phyloP scores from a whole-genome alignment of 139 green algal species.

The Trebouxia sp. region DNA sequence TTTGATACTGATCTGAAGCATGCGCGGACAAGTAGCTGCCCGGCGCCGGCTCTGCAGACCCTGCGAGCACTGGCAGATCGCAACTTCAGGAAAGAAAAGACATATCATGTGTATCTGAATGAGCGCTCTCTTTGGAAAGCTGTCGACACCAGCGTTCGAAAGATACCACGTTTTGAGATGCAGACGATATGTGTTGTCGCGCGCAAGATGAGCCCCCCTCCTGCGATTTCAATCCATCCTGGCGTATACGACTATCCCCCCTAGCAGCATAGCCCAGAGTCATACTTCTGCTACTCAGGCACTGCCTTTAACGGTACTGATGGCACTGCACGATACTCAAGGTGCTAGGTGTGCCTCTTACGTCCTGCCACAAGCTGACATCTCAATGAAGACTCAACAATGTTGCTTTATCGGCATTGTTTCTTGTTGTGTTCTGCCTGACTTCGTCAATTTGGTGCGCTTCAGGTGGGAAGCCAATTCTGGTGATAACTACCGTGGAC shows the following conservation, averaged over 20 bases:
- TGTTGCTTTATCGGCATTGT: constrained; percentile 2
- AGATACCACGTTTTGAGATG: too few species aligned
- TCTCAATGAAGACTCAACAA: constrained; percentile 4
- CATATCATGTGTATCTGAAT: too few species aligned
- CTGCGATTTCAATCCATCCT: constrained; percentile 4
- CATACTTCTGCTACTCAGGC: constrained; percentile 8
- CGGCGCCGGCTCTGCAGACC: too few species aligned
- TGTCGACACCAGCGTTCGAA: too few species aligned
- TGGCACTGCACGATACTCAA: constrained; percentile 9
- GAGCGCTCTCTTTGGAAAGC: too few species aligned
- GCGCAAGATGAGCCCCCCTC: too few species aligned
- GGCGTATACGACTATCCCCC: constrained; percentile 17
- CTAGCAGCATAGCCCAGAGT: background rate
- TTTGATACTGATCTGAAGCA: too few species aligned
- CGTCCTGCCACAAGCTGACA: constrained; percentile 17
- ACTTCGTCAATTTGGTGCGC: background rate
- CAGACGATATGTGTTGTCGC: too few species aligned
- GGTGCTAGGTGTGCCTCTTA: constrained; percentile 15
- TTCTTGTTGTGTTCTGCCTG: background rate
- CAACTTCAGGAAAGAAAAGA: too few species aligned
- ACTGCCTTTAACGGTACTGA: constrained; percentile 13
- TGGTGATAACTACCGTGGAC: constrained; percentile 6
- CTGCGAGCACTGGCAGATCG: too few species aligned
- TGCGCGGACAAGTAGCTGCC: too few species aligned
- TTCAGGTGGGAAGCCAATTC: constrained; percentile 10